Conservation (phyloP, 2,329 filamentous ascomycete species). For the Blastomyces gilchristii region DNA sequence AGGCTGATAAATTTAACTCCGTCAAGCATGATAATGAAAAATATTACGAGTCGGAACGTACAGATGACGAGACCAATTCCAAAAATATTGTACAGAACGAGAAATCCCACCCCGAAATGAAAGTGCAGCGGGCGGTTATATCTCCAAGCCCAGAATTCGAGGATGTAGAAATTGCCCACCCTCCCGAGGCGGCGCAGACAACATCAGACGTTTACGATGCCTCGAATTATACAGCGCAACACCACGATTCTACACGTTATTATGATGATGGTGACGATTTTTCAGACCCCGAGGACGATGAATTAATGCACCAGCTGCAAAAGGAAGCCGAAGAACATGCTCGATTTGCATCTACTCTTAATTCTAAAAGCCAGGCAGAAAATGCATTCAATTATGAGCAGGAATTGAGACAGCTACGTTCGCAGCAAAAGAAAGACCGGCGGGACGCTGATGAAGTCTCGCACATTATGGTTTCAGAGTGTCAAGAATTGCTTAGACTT, state of each 20-base stretch:
- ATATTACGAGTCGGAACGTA: conserved; percentile 14
- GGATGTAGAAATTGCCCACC: conserved; percentile 34
- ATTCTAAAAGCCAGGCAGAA: conserved; percentile 59
- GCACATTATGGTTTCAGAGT: conserved; percentile 90
- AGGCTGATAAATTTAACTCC: not conserved
- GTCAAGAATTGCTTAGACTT: conserved; percentile 75
- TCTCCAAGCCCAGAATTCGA: conserved; percentile 44
- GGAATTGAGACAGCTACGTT: conserved; percentile 75
- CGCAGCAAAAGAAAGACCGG: conserved; percentile 92
- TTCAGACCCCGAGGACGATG: conserved; percentile 85
- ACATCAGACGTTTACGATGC: conserved; percentile 7
- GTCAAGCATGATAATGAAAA: conserved; percentile 14
- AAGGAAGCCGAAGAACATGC: conserved; percentile 89
- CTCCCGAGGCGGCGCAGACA: not conserved
- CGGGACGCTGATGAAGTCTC: conserved; percentile 95
- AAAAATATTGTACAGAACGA: conserved; percentile 13
- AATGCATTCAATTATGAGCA: conserved; percentile 72
- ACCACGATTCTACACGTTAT: not conserved
- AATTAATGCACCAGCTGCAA: conserved; percentile 74
- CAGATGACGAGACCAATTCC: conserved; percentile 17
- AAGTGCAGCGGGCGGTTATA: not conserved
- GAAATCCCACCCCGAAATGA: not conserved
- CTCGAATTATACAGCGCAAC: conserved; percentile 1
- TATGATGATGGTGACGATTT: conserved; percentile 39
- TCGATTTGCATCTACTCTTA: conserved; percentile 79